A percentile compares a stretch with the other conserved stretches of the same genome.
Evolutionary conservation across 192 early-diverging fungal species (phyloP).

Genomic region (Gorgonomyces haynaldii): DNA sequence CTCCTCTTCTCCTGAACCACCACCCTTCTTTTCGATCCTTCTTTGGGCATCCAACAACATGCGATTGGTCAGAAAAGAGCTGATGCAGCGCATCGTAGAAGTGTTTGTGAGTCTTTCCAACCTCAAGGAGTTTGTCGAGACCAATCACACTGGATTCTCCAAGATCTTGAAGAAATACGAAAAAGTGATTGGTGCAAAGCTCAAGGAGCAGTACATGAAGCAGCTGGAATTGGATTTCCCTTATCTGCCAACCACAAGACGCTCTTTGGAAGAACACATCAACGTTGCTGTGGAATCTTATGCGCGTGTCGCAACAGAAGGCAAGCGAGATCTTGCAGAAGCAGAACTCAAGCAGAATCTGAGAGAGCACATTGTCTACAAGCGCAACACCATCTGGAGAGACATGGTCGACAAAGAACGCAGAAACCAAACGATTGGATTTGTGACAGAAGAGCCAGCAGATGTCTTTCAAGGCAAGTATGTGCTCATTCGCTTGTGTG

Average conservation of each 20-base stretch:
- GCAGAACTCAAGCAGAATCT: slow-evolving; percentile 67
- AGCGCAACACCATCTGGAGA: slow-evolving; percentile 95
- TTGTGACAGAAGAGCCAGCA: background rate
- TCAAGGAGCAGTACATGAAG: slow-evolving; percentile 61
- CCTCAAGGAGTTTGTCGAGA: slow-evolving; percentile 73
- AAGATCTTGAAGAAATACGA: slow-evolving; percentile 98
- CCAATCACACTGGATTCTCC: slow-evolving; percentile 85
- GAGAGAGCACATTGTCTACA: slow-evolving; percentile 83
- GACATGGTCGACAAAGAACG: slow-evolving; percentile 91
- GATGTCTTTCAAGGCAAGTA: background rate
- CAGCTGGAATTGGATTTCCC: slow-evolving; percentile 55
- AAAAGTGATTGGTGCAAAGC: slow-evolving; percentile 70
- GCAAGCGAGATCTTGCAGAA: slow-evolving; percentile 51
- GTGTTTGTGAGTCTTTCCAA: slow-evolving; percentile 77
- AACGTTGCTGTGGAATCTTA: slow-evolving; percentile 48
- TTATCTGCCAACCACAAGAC: slow-evolving; percentile 54
- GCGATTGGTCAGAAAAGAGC: slow-evolving; percentile 21
- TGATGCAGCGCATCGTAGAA: slow-evolving; percentile 46
- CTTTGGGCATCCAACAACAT: slow-evolving; percentile 22
- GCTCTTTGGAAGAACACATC: slow-evolving; percentile 51
- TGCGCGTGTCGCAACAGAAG: slow-evolving; percentile 49
- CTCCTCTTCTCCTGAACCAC: background rate
- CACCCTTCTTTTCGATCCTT: background rate
- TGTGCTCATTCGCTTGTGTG: background rate
- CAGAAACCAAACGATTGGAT: slow-evolving; percentile 35